Conservation (phyloP, 192 early-diverging fungal genomes). For the Backusella morwellensis region DNA sequence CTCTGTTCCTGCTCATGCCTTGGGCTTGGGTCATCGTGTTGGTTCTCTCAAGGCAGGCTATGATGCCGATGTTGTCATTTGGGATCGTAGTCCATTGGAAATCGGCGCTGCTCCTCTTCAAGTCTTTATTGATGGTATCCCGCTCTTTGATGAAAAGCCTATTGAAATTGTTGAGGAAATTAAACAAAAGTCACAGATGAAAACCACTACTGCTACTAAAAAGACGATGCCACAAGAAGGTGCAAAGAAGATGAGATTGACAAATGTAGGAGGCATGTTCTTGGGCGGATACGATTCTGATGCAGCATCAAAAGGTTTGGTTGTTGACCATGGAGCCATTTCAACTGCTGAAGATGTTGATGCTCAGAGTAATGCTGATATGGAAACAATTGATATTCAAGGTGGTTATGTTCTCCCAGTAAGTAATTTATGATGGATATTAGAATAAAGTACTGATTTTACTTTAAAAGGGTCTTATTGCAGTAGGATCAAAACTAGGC, state of each 20-base stretch:
- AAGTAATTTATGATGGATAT: conserved; percentile 10
- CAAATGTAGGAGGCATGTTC: conserved; percentile 33
- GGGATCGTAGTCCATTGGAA: conserved; percentile 67
- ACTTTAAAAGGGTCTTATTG: conserved; percentile 48
- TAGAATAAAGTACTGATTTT: neutral
- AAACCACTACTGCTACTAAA: conserved; percentile 1
- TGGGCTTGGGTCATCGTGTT: conserved; percentile 68
- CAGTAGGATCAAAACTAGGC: conserved; percentile 58
- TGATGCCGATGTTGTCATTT: conserved; percentile 82
- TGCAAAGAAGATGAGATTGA: neutral
- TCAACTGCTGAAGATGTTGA: conserved; percentile 42
- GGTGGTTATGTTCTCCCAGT: conserved; percentile 61
- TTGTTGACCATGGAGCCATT: conserved; percentile 36
- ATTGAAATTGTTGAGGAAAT: conserved; percentile 17
- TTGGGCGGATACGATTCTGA: neutral
- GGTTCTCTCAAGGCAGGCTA: conserved; percentile 62
- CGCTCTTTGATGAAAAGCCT: conserved; percentile 47
- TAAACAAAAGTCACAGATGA: conserved; percentile 22
- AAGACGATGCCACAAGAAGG: conserved; percentile 19
- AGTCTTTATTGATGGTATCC: conserved; percentile 72
- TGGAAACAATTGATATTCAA: conserved; percentile 46
- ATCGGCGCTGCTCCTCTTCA: conserved; percentile 72
- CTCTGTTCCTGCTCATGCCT: conserved; percentile 62
- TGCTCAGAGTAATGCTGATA: neutral
- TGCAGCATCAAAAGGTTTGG: neutral